Base-by-base conservation (phyloP, 2,329 filamentous ascomycete species). In the Aspergillus terreus region DNA sequence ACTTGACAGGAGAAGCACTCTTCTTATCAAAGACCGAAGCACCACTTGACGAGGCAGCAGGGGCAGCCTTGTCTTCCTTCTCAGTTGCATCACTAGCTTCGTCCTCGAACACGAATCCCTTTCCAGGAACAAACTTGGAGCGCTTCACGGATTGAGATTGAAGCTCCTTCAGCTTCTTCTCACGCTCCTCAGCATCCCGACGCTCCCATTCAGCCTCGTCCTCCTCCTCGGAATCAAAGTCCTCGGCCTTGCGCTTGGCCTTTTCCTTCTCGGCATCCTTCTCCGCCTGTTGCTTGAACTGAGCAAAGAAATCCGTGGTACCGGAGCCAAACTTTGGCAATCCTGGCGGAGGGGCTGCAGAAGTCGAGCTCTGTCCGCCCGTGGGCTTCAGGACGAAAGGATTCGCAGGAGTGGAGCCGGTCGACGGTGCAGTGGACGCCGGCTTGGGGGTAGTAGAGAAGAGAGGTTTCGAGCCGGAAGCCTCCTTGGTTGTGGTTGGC, bases 161-260 rank as follows among this genome's bases (percentile, higher is more conserved):
- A 41, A 76, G 60, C 55, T 74, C 68, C 44, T 69, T 65, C 25
- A 66, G 68, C 63, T 78, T 79, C 38, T 72, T 71, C 25, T 68
- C 71, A 56, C 76, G 74, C 58, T 75, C 64, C 57, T 76, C 74
- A 38, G 70, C 70, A 58, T 79, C 68, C 50, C 68, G 66, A 49
- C 72, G 71, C 51, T 77, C 73, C 73, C 76, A 80, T 44, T 75
- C 70, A 25, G 67, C 76, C 55, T 77, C 73, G 41, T 79, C 75
- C 40, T 79, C 76, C 49, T 78, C 76, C 12, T 79, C 78, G 6
- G 76, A 78, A 55, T 80, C 77, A 53, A 75, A 78, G 19, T 79
- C 76, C 46, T 78, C 76, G 3, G 70, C 74, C 62, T 77, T 78
- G 46, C 76, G 73, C 62, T 77, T 77, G 49, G 68, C 71, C 51